These are phyloP conservation scores for Yamadazyma triangularis DNA, from an alignment of 1,139 yeast genomes.

Conservation along the genomic window DNA sequence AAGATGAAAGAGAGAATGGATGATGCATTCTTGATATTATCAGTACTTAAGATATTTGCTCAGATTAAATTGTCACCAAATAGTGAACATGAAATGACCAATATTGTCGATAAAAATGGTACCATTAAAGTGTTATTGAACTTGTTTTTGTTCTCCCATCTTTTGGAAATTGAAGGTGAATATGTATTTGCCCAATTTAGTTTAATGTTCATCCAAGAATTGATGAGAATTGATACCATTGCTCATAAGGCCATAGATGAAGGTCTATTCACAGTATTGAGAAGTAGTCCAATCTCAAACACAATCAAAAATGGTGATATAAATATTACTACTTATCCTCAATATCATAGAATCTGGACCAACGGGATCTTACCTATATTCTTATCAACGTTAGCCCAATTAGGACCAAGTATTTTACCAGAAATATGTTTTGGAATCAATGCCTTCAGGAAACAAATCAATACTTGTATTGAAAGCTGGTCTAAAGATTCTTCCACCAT, in stretches of 20 bases:
- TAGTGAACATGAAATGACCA: constrained; percentile 49
- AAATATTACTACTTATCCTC: constrained; percentile 44
- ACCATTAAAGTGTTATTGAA: constrained; percentile 61
- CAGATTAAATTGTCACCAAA: constrained; percentile 46
- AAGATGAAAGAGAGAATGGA: constrained; percentile 47
- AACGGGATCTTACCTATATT: constrained; percentile 74
- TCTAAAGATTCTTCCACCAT: constrained; percentile 50
- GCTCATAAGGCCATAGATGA: constrained; percentile 62
- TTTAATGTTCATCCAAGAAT: constrained; percentile 63
- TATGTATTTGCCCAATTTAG: constrained; percentile 71
- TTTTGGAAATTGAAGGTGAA: constrained; percentile 57
- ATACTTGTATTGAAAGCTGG: constrained; percentile 67
- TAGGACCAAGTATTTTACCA: constrained; percentile 61
- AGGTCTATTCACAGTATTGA: constrained; percentile 66
- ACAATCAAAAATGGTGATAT: constrained; percentile 65
- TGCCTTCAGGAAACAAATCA: constrained; percentile 63
- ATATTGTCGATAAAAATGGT: constrained; percentile 52
- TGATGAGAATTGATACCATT: constrained; percentile 56
- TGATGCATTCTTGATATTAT: constrained; percentile 60
- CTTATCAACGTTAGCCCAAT: constrained; percentile 52
- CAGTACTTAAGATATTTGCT: constrained; percentile 57
- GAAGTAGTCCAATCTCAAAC: constrained; percentile 70
- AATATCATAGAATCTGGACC: constrained; percentile 73
- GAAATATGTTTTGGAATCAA: constrained; percentile 64
- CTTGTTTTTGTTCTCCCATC: constrained; percentile 65